Base-by-base conservation (phyloP, 768 basidiomycete species). In the Lentinula lateritia region DNA sequence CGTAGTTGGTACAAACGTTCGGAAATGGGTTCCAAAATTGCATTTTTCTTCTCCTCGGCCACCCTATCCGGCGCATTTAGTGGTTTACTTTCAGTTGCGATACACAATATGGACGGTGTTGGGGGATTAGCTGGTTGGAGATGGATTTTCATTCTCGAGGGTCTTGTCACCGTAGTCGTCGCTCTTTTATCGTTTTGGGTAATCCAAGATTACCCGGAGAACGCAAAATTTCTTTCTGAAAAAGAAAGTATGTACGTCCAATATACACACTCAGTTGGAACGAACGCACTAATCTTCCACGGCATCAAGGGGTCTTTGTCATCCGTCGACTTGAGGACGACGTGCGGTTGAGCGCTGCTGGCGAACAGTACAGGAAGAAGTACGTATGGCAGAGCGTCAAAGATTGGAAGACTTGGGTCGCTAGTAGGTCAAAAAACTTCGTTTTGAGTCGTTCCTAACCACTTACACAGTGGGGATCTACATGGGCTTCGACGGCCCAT, bases 51-150 rank as follows among this genome's bases (percentile, higher is more conserved):
- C 73, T 85, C 87, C 2, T 88, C 90, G 34, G 89, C 90, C 1
- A 92, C 91, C 0, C 78, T 89, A 34, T 84, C 90, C 5, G 92
- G 91, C 23, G 88, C 87, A 13, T 90, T 90, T 71, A 85, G 88
- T 66, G 87, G 87, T 32, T 78, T 86, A 9, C 74, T 89, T 39
- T 86, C 88, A 16, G 83, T 81, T 28, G 87, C 83, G 1, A 89
- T 90, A 41, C 78, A 79, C 3, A 87, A 89, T 39, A 87, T 90
- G 87, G 75, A 88, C 66, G 88, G 88, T 8, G 66, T 88, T 41
- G 88, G 82, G 1, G 78, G 66, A 74, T 83, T 45, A 85, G 82
- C 68, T 75, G 73, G 80, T 10, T 86, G 85, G 86, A 80, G 83
- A 7, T 88, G 85, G 87, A 86, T 87, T 61, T 89, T 89, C 69